A percentile compares a stretch with the other conserved stretches of the same genome.
phyloP scores from a whole-genome alignment of 139 green algal genomes.

The Chlorella sp. region DNA sequence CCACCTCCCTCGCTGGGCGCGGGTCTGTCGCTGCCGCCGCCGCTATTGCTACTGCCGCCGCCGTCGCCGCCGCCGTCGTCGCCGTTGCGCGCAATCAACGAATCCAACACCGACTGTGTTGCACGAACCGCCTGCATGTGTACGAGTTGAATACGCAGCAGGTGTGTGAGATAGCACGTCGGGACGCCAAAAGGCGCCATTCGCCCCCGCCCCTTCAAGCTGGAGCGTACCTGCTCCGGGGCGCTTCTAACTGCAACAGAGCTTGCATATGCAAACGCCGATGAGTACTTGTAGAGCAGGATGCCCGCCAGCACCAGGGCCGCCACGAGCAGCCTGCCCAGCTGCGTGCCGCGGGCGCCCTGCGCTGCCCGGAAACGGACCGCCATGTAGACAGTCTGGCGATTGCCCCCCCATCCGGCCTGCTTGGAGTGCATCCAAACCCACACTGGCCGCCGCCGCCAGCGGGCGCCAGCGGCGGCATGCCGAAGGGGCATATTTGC shows the following conservation, averaged over 20 bases:
- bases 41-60: neutral
- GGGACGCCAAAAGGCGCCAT: neutral
- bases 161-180: neutral
- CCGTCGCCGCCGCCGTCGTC: neutral
- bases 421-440: too few species aligned
- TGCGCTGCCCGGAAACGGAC: neutral
- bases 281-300: neutral
- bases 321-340: neutral
- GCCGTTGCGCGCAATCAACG: neutral
- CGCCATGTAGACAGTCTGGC: neutral
- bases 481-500: neutral
- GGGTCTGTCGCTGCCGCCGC: neutral
- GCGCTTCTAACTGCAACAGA: neutral
- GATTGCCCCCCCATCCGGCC: neutral
- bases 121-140: neutral
- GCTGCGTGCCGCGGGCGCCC: neutral
- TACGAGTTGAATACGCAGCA: neutral
- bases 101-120: neutral
- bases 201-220: neutral
- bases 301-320: neutral
- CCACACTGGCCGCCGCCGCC: neutral
- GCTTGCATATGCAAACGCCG: neutral
- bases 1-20: neutral
- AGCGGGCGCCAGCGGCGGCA: neutral
- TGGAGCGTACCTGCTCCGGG: neutral